Percentiles rank a stretch among this genome's conserved stretches.
These are phyloP conservation scores for Phylloporus sp. DNA, from an alignment of 768 basidiomycete genomes.

Conservation along the genomic window DNA sequence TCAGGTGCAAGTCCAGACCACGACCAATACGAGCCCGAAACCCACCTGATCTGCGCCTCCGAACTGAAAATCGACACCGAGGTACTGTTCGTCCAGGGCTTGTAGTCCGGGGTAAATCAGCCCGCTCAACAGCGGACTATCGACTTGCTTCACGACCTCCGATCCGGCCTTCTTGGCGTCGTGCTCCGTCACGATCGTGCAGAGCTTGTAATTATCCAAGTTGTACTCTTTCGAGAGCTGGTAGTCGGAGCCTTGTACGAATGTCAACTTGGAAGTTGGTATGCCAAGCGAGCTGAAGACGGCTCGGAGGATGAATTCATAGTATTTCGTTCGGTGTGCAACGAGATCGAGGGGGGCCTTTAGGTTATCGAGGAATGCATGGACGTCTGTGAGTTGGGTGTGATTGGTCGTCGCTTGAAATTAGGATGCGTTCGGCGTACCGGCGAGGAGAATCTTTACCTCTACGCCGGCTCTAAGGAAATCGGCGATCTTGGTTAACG, in stretches of 20 bases:
- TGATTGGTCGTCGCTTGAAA: neutral
- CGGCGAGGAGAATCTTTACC: conserved; percentile 78
- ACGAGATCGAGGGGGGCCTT: conserved; percentile 95
- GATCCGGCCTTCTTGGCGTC: conserved; percentile 98
- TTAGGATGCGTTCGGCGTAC: conserved; percentile 31
- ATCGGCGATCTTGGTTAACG: conserved; percentile 92
- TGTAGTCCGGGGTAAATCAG: conserved; percentile 95
- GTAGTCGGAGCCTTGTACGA: conserved; percentile 89
- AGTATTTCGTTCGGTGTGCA: conserved; percentile 83
- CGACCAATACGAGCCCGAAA: neutral
- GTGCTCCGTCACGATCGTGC: conserved; percentile 88
- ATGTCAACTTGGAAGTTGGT: conserved; percentile 74
- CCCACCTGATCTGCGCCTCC: conserved; percentile 94
- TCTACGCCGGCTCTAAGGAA: conserved; percentile 91
- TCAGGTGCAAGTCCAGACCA: neutral
- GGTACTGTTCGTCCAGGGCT: conserved; percentile 95
- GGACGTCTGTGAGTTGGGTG: conserved; percentile 57
- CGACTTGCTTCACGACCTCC: conserved; percentile 97
- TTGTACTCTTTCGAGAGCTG: conserved; percentile 90
- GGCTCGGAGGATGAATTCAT: conserved; percentile 72
- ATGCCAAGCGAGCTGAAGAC: conserved; percentile 89
- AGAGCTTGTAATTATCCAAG: conserved; percentile 89
- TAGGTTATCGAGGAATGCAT: conserved; percentile 95
- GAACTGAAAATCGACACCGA: conserved; percentile 95
- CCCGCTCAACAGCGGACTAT: conserved; percentile 85